phyloP scores from a whole-genome alignment of 192 early-diverging fungal genomes.

The Coemansia sp. region DNA sequence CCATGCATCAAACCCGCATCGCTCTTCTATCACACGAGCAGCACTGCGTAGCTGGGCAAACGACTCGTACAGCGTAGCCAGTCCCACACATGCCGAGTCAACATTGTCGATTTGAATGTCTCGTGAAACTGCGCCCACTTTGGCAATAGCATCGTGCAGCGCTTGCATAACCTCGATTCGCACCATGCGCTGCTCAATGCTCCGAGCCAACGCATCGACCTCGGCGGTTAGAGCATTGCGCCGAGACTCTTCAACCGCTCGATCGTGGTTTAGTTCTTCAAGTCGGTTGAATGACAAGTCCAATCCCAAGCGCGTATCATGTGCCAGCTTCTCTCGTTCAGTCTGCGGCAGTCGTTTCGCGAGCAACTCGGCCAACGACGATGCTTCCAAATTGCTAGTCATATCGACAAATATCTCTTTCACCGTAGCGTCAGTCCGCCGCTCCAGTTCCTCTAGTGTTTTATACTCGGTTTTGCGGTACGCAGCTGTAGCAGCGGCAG shows the following conservation, averaged over 20 bases:
- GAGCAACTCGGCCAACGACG: constrained; percentile 35
- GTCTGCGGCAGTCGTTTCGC: constrained; percentile 19
- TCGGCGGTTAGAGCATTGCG: constrained; percentile 1
- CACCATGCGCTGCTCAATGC: constrained; percentile 10
- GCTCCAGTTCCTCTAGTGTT: constrained; percentile 39
- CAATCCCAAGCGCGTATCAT: constrained; percentile 41
- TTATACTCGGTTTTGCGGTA: constrained; percentile 28
- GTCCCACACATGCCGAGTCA: neutral
- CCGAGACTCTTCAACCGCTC: constrained; percentile 2
- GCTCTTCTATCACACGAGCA: constrained; percentile 9
- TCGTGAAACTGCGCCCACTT: constrained; percentile 1
- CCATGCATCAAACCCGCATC: constrained; percentile 38
- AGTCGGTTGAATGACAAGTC: constrained; percentile 34
- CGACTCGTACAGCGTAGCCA: constrained; percentile 15
- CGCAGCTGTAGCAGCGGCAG: neutral
- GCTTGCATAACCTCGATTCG: constrained; percentile 21
- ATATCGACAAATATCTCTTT: constrained; percentile 51
- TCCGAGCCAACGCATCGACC: constrained; percentile 11
- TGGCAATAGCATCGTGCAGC: constrained; percentile 17
- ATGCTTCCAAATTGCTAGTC: constrained; percentile 33
- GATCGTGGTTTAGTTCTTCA: constrained; percentile 30
- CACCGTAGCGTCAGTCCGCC: constrained; percentile 24
- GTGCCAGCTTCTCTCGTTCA: constrained; percentile 30
- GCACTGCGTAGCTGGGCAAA: constrained; percentile 14
- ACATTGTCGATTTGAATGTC: neutral